A percentile compares a stretch with the other conserved stretches of the same genome.
Conservation (phyloP, 495 filamentous ascomycete genomes). For the Hypomontagnella submonticulosa region DNA sequence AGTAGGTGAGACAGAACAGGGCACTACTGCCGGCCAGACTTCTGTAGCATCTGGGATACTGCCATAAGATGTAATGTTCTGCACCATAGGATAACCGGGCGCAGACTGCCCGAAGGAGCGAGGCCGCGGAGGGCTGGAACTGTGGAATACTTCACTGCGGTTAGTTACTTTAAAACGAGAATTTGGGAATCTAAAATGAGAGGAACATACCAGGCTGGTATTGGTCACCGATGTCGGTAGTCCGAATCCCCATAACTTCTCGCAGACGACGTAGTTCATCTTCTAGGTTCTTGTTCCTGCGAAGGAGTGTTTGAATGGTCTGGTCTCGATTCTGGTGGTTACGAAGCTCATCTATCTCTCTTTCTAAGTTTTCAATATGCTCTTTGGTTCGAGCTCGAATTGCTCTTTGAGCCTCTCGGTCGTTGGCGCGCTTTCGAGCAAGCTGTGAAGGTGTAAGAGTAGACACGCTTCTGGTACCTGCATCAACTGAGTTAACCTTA, state of each 20-base stretch:
- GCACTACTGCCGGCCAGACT: slow-evolving; percentile 47
- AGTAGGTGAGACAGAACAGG: slow-evolving; percentile 49
- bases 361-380: slow-evolving; percentile 81
- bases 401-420: slow-evolving; percentile 86
- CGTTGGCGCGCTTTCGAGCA: slow-evolving; percentile 85
- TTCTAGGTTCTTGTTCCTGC: slow-evolving; percentile 54
- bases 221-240: slow-evolving; percentile 15
- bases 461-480: slow-evolving; percentile 74
- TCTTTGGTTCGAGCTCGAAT: slow-evolving; percentile 85
- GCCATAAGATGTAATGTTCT: slow-evolving; percentile 45
- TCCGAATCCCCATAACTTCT: slow-evolving; percentile 45
- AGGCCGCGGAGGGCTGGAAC: slow-evolving; percentile 34
- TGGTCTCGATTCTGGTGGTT: slow-evolving; percentile 50
- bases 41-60: slow-evolving; percentile 52
- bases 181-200: neutral
- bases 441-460: slow-evolving; percentile 79
- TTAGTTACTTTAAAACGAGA: slow-evolving; percentile 41
- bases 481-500: slow-evolving; percentile 8
- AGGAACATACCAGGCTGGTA: slow-evolving; percentile 33
- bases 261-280: slow-evolving; percentile 48
- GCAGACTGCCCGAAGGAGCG: slow-evolving; percentile 33
- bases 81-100: slow-evolving; percentile 39
- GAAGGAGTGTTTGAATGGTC: slow-evolving; percentile 49
- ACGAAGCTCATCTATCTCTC: slow-evolving; percentile 69
- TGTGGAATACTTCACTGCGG: slow-evolving; percentile 22